These are phyloP conservation scores for Paspalum vaginatum DNA, from an alignment of 176 grass and related monocot species.

Conservation along the genomic window DNA sequence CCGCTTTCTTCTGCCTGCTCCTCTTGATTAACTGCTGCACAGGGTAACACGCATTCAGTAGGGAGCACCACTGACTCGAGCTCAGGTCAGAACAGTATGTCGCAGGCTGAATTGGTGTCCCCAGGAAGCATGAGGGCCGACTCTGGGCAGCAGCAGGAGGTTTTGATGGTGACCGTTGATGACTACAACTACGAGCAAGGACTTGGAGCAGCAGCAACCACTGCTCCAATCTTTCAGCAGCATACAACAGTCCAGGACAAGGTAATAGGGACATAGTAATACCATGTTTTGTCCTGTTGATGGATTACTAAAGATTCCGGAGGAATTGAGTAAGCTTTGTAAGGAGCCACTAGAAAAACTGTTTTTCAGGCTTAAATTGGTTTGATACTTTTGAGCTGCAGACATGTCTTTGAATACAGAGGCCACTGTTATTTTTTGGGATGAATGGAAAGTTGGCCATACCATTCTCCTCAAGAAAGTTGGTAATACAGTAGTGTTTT, in stretches of 20 bases:
- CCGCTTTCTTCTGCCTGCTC: constrained; percentile 42
- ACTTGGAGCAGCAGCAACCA: constrained; percentile 27
- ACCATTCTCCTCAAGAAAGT: neutral
- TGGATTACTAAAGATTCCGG: constrained; percentile 11
- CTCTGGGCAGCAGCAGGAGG: constrained; percentile 54
- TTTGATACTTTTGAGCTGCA: constrained; percentile 21
- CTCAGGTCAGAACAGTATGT: constrained; percentile 72
- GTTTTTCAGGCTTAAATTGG: constrained; percentile 14
- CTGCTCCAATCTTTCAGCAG: constrained; percentile 55
- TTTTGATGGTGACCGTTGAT: constrained; percentile 73
- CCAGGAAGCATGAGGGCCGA: constrained; percentile 55
- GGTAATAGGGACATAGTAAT: constrained; percentile 44
- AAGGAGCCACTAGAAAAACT: neutral
- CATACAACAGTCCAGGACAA: constrained; percentile 52
- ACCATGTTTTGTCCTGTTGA: constrained; percentile 28
- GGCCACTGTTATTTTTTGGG: neutral
- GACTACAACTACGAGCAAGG: constrained; percentile 62
- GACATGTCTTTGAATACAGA: constrained; percentile 15
- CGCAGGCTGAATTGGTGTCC: constrained; percentile 60
- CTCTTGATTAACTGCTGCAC: constrained; percentile 54
- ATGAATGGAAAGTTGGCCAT: neutral
- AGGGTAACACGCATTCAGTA: constrained; percentile 69
- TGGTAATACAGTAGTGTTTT: neutral
- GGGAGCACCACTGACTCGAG: constrained; percentile 79
- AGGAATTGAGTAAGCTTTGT: constrained; percentile 1